Base-by-base conservation (phyloP, 352 stramenopile species). In the Globisporangium spinosum region DNA sequence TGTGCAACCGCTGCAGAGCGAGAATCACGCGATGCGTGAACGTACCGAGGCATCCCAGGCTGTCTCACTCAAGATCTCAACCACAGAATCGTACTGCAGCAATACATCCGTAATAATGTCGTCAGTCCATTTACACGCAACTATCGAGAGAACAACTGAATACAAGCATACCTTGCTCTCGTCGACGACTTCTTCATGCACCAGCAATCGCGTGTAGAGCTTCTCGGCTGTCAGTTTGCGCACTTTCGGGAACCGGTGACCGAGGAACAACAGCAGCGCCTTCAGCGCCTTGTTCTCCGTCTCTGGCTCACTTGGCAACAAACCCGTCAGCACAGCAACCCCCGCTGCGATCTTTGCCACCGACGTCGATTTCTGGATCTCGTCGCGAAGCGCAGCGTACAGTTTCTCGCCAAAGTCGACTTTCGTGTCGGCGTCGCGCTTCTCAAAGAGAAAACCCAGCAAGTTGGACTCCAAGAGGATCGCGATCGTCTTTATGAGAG, bases 401-500 rank as follows among this genome's bases (percentile, higher is more conserved):
- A 91, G 67, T 17, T 65, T 65, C 17, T 81, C 75, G 20, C 85
- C 87, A 82, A 91, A 92, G 23, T 80, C 69, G 29, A 57, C 32
- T 62, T 45, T 71, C 0, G 63, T 65, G 38, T 79, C 61, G 53
- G 77, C 70, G 53, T 76, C 62, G 2, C 66, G 66, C 53, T 79
- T 67, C 38, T 82, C 68, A 64, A 86, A 90, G n/a, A 95, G 54
- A 57, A 89, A 89, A 12, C 68, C 38, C 25, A 93, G 61, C 22
- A 90, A 57, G 40, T 85, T 82, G 13, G 78, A 76, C 59, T 91
- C 82, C 1, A 97, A 67, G n/a, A 95, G 54, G 27, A 88, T 70
- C 27, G 92, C 78, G 22, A 97, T 66, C 6, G 89, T 95, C 67
- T 97, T 97, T 71, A 98, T 83, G 13, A 97, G 70, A 3, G 92